A percentile compares a stretch with the other conserved stretches of the same genome.
phyloP scores from a whole-genome alignment of 169 alveolate genomes.

The Amoebophrya sp. region DNA sequence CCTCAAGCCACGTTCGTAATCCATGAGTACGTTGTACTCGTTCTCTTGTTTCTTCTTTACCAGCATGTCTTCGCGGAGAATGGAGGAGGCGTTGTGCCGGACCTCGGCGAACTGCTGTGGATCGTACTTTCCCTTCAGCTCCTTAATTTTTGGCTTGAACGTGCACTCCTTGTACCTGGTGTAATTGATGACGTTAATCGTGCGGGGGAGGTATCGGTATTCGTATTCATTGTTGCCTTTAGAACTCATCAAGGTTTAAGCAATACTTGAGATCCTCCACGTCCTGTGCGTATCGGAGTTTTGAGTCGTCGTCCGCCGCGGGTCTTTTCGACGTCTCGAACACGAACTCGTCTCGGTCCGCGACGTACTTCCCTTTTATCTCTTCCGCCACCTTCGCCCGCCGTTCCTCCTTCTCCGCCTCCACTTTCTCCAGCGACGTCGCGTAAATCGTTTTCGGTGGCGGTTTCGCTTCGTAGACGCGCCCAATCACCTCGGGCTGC shows the following conservation, averaged over 20 bases:
- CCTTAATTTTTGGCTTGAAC: neutral
- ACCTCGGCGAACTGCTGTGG: neutral
- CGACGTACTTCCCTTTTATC: neutral
- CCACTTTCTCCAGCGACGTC: neutral
- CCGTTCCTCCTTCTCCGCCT: neutral
- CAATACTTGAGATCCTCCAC: neutral
- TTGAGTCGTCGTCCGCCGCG: neutral
- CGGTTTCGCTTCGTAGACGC: neutral
- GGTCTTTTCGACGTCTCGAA: neutral
- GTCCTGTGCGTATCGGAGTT: neutral
- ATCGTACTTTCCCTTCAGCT: neutral
- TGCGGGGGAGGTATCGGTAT: no score
- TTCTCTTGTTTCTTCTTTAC: neutral
- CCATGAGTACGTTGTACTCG: neutral
- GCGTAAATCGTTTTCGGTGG: slow-evolving; percentile 1
- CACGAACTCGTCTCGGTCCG: neutral
- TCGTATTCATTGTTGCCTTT: no score
- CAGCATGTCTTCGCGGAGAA: neutral
- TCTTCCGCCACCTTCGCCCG: neutral
- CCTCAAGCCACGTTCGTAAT: neutral
- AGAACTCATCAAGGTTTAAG: no score
- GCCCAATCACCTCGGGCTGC: neutral
- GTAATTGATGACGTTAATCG: no score
- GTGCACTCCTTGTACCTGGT: neutral
- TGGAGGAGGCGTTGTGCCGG: neutral